A percentile compares a stretch with the other conserved stretches of the same genome.
phyloP scores from a whole-genome alignment of 257 asterid species.

The Gynochthodes officinalis region DNA sequence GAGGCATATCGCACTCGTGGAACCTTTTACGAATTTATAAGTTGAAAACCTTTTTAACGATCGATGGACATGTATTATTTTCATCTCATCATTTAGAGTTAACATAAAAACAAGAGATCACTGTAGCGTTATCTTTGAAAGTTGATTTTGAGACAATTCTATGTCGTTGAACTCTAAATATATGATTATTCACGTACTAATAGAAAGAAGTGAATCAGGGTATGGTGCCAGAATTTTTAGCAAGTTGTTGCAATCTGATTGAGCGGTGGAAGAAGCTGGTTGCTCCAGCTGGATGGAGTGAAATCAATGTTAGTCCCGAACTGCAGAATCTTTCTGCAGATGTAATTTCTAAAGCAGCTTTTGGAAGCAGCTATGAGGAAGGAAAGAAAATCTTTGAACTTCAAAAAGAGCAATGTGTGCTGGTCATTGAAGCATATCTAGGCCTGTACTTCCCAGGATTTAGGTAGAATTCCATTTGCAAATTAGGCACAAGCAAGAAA shows the following conservation, averaged over 20 bases:
- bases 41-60: too few relatives aligned
- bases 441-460: conserved; percentile 23
- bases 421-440: conserved; percentile 12
- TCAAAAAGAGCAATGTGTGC: neutral
- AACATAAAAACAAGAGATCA: too few relatives aligned
- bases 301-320: conserved; percentile 6
- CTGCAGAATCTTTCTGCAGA: conserved; percentile 9
- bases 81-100: too few relatives aligned
- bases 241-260: conserved; percentile 1
- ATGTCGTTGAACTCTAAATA: neutral
- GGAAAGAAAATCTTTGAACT: conserved; percentile 10
- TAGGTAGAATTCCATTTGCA: conserved; percentile 10
- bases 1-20: too few relatives aligned
- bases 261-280: neutral
- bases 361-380: conserved; percentile 11
- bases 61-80: too few relatives aligned
- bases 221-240: conserved; percentile 6
- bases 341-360: conserved; percentile 1
- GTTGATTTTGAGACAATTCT: too few relatives aligned
- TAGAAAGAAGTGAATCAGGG: neutral
- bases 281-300: neutral
- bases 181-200: neutral
- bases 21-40: too few relatives aligned
- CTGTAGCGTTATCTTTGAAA: too few relatives aligned
- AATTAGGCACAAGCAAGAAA: neutral